Evolutionary conservation across 1,284 basidiomycete species (phyloP), one percentile per base, ranked within the genome.

Genomic region (Cystobasidium sp.): DNA sequence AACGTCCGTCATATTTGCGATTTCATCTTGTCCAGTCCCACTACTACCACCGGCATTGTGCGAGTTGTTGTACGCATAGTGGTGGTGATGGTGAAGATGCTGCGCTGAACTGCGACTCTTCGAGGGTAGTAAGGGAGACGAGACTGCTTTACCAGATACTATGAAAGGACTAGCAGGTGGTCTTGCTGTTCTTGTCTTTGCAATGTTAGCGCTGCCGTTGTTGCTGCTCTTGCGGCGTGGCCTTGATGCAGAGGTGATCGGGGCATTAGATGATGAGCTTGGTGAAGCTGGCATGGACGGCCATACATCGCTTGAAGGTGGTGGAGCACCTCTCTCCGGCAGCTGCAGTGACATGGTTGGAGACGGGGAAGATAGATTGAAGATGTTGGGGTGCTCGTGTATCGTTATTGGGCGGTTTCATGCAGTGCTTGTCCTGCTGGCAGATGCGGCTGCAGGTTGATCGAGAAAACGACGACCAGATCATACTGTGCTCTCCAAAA

Each of bases 281-380:
- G 56, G n/a, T 31, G 16, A 31, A 31, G 31, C 31, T 31, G 56
- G 37, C 9, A 8, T 43, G 9, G 56, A 59, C 12, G 16, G 56
- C 56, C 56, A 67, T 9, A 7, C 51, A 18, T 52, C 65, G 47
- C 44, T 44, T 31, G 53, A 56, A 6, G 62, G 43, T 3, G 69
- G 70, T 22, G 70, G 70, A 8, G 70, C 70, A 47, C 62, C 63
- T 20, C 53, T 49, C 24, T 20, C 52, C 12, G 70, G 70, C 37
- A 73, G 62, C 51, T 73, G 70, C 22, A 73, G 70, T 10, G 62
- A 22, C 70, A 73, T 73, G 46, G 43, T 9, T 10, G 16, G 1
- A 37, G 37, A n/a, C 31, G 4, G 6, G 5, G 1, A 31, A 9
- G 16, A 14, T 16, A 12, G 41, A 31, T 5, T 31, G 12, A 20